Percentiles rank a stretch among this genome's conserved stretches.
These are phyloP conservation scores for Nigrograna mackinnonii DNA, from an alignment of 2,329 filamentous ascomycete species.

Conservation along the genomic window DNA sequence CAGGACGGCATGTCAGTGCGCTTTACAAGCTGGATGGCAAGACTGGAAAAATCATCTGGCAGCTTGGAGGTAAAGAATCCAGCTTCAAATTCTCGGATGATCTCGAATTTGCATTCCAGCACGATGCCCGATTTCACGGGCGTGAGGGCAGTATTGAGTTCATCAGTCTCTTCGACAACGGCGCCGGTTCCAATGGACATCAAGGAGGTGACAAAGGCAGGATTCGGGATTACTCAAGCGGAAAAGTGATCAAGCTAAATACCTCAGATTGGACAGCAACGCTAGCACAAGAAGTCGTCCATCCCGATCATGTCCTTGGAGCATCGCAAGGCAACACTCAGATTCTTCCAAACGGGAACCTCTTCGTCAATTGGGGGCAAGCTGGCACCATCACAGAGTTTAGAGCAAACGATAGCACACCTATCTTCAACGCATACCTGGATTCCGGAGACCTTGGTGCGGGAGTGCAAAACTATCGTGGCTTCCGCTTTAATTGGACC, in stretches of 20 bases:
- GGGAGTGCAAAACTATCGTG: not conserved
- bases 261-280: not conserved
- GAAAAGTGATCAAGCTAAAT: not conserved
- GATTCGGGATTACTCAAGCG: constrained; percentile 9
- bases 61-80: not conserved
- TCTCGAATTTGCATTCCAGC: constrained; percentile 1
- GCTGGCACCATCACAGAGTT: not conserved
- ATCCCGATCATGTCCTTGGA: not conserved
- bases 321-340: constrained; percentile 1
- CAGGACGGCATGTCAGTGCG: constrained; percentile 18
- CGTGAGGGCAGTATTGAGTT: constrained; percentile 1
- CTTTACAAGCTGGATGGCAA: constrained; percentile 13
- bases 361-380: constrained; percentile 1
- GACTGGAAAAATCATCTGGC: constrained; percentile 22
- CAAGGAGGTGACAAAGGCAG: constrained; percentile 20
- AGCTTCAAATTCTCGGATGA: not conserved
- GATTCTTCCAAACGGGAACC: not conserved
- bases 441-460: not conserved
- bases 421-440: not conserved
- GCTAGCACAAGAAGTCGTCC: not conserved
- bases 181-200: constrained; percentile 2
- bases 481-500: not conserved
- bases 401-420: not conserved
- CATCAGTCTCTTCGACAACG: constrained; percentile 4
- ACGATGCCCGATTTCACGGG: constrained; percentile 4